A percentile compares a stretch with the other conserved stretches of the same genome.
Conservation (phyloP, 306 rosid genomes). For the Crotalaria pallida region DNA sequence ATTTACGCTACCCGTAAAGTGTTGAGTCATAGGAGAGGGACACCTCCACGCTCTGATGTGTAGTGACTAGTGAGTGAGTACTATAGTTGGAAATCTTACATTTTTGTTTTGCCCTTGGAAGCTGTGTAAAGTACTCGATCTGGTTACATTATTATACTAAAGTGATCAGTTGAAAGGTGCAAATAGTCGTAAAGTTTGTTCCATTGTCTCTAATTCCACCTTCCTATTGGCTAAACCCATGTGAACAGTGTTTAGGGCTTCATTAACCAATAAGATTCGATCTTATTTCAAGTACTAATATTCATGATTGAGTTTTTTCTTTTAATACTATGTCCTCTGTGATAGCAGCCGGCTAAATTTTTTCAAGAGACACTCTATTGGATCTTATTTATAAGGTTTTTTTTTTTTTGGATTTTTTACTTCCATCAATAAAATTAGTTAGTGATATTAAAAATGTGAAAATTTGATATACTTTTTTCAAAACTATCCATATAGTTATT, state of each 20-base stretch:
- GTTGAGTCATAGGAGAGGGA: slow-evolving; percentile 9
- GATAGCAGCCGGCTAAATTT: too few species aligned
- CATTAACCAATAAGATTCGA: slow-evolving; percentile 65
- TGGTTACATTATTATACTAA: not conserved
- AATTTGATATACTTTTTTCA: too few species aligned
- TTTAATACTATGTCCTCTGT: too few species aligned
- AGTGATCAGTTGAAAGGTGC: slow-evolving; percentile 11
- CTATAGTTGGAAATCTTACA: slow-evolving; percentile 22
- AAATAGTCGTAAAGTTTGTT: slow-evolving; percentile 32
- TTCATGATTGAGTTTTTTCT: too few species aligned
- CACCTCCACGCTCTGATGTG: slow-evolving; percentile 21
- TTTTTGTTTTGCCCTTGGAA: not conserved
- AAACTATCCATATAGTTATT: too few species aligned
- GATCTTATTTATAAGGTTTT: too few species aligned
- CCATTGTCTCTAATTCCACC: slow-evolving; percentile 27
- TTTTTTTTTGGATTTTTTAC: too few species aligned
- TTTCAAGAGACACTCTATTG: too few species aligned
- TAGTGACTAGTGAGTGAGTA: too few species aligned
- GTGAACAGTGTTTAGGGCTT: slow-evolving; percentile 42
- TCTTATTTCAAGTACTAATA: slow-evolving; percentile 12
- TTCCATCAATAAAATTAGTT: too few species aligned
- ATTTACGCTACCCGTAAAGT: slow-evolving; percentile 16
- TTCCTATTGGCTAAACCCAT: slow-evolving; percentile 47
- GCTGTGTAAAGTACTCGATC: slow-evolving; percentile 16
- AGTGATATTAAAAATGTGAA: too few species aligned